Base-by-base conservation (phyloP, 202 grass and related monocot genomes). In the Zoysia matrella region DNA sequence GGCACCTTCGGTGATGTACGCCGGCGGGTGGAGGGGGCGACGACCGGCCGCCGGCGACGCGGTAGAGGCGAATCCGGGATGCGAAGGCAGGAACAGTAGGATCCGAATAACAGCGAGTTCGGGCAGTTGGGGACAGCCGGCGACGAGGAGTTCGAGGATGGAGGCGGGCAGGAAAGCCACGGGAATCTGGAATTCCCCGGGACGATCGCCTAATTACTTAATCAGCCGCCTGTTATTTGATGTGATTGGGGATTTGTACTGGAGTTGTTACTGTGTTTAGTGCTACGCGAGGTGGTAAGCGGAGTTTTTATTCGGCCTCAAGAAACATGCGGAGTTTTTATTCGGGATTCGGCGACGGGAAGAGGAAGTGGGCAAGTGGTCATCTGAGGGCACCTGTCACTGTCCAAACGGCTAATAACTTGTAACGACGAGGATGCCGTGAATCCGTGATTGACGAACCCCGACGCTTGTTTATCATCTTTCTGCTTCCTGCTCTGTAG, bases 131-230 rank as follows among this genome's bases (percentile, higher is more conserved):
- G 58, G 0, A 5, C 63, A 58, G 83, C 83, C 83, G 83, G 55
- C 74, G 69, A 64, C 48, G 63, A 83, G 69, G 74, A 16, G 79
- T 58, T 74, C 41, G 83, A 83, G 78, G 51, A 61, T 60, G 69
- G 60, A 14, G 72, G 70, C 22, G 36, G 60, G 47, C 72, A 55
- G 44, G 61, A 14, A 51, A 55, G 53, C 50, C 50, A 10, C 22
- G 22, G 22, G 22, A 30, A 30, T 30, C 22, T 30, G 74, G 73
- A 58, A 51, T 49, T 62, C 56, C 16, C 52, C 13, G 8, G 57
- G 57, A 60, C 57, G 54, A 16, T 11, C 45, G 3, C 11, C 68
- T 14, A 4, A 7, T 41, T 39, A 40, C 8, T 75, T 84, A 62
- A 79, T 73, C 79, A 57, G 56, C 18, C 58, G 7, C 16, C 18